phyloP scores from a whole-genome alignment of 306 rosid species.

The Oxytropis ochrocephala region DNA sequence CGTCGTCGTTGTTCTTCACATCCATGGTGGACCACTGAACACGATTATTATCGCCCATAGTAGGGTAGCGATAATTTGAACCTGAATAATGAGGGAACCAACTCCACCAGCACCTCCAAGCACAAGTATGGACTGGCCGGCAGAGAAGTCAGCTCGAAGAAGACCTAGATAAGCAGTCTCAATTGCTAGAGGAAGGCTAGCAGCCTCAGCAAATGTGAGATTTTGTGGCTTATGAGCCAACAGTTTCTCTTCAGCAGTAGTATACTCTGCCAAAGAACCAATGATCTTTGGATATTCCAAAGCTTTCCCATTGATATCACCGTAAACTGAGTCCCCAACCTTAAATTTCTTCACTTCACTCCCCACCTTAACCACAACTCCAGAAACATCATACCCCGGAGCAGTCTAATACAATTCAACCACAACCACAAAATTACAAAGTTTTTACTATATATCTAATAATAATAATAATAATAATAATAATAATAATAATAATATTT shows the following conservation, averaged over 20 bases:
- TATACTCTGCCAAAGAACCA: constrained; percentile 3
- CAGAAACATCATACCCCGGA: constrained; percentile 5
- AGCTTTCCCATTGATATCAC: not conserved
- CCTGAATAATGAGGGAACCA: not conserved
- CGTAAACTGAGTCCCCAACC: not conserved
- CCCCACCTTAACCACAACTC: constrained; percentile 4
- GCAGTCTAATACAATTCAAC: not conserved
- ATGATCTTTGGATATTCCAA: not conserved
- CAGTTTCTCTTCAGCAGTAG: not conserved
- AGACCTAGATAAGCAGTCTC: constrained; percentile 10
- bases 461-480: not conserved
- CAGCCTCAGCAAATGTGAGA: not conserved
- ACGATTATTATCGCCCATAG: too few relatives aligned
- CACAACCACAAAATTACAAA: not conserved
- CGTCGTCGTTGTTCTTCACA: too few relatives aligned
- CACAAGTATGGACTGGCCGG: not conserved
- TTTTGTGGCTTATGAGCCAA: not conserved
- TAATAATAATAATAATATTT: too few relatives aligned
- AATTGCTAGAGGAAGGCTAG: constrained; percentile 4
- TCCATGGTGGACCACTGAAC: too few relatives aligned
- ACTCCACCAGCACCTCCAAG: constrained; percentile 14
- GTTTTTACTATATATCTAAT: not conserved
- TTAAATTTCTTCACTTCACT: not conserved
- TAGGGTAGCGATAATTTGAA: too few relatives aligned
- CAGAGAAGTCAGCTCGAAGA: not conserved